phyloP scores from a whole-genome alignment of 129 eudicot genomes.

The Daucus carota region DNA sequence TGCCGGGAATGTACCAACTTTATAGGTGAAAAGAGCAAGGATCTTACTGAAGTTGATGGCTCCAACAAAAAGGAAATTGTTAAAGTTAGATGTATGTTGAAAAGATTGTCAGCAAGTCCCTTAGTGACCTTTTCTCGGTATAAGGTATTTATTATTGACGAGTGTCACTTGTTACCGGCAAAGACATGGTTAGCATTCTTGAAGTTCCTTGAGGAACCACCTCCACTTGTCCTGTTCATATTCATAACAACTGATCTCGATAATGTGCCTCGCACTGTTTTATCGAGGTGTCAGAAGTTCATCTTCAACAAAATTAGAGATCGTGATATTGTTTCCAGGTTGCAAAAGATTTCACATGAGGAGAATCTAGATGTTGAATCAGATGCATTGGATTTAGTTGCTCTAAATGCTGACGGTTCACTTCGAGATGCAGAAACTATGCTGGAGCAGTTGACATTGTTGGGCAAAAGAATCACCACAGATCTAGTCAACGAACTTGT shows the following conservation, averaged over 20 bases:
- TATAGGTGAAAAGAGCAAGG: constrained; percentile 44
- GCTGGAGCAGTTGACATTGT: constrained; percentile 89
- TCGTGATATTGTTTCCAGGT: constrained; percentile 49
- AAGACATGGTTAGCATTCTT: constrained; percentile 76
- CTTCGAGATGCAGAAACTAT: constrained; percentile 92
- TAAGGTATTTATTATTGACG: constrained; percentile 63
- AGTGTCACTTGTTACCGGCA: constrained; percentile 83
- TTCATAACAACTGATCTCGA: constrained; percentile 74
- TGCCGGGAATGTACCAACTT: constrained; percentile 71
- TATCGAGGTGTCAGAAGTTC: constrained; percentile 79
- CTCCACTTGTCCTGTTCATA: constrained; percentile 57
- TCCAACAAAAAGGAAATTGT: constrained; percentile 63
- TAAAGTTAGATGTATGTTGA: constrained; percentile 40
- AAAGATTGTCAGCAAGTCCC: constrained; percentile 34
- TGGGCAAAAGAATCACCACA: constrained; percentile 69
- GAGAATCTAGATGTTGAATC: constrained; percentile 70
- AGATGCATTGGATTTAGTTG: constrained; percentile 73
- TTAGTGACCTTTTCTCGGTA: constrained; percentile 38
- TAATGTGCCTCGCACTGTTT: constrained; percentile 64
- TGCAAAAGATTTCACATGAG: constrained; percentile 58
- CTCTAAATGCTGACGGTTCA: constrained; percentile 85
- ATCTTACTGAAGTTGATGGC: constrained; percentile 62
- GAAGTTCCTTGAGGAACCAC: constrained; percentile 71
- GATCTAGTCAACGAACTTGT: constrained; percentile 87
- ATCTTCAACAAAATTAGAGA: constrained; percentile 65